phyloP scores from a whole-genome alignment of 306 rosid species.

The Malus sylvestris region DNA sequence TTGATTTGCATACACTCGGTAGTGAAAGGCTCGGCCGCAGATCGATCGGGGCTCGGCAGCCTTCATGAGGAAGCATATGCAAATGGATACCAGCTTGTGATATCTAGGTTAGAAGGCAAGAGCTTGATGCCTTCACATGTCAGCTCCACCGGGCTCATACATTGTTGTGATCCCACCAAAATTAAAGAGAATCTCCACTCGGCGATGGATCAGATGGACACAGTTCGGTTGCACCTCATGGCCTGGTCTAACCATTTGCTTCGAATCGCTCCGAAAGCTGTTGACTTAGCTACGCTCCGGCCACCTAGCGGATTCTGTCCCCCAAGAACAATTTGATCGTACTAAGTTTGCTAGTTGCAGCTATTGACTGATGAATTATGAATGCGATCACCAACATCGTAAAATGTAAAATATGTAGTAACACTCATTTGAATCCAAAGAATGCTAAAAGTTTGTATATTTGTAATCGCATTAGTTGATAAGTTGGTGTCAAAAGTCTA shows the following conservation, averaged over 20 bases:
- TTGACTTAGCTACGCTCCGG: slow-evolving; percentile 2
- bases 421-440: background rate
- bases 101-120: slow-evolving; percentile 40
- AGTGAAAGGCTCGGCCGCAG: slow-evolving; percentile 27
- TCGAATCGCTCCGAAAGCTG: background rate
- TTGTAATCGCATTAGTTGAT: background rate
- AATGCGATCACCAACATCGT: background rate
- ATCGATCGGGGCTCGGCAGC: slow-evolving; percentile 29
- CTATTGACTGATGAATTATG: background rate
- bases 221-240: slow-evolving; percentile 31
- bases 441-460: background rate
- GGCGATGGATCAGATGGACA: slow-evolving; percentile 30
- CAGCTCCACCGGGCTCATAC: slow-evolving; percentile 29
- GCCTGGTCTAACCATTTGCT: slow-evolving; percentile 29
- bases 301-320: slow-evolving; percentile 11
- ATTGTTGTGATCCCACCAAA: slow-evolving; percentile 37
- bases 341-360: background rate
- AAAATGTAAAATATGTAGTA: background rate
- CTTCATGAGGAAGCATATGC: slow-evolving; percentile 32
- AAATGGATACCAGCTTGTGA: slow-evolving; percentile 24
- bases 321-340: background rate
- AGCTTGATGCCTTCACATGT: slow-evolving; percentile 35
- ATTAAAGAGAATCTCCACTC: slow-evolving; percentile 25
- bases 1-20: slow-evolving; percentile 29
- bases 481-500: too few relatives aligned